Conservation (phyloP, 2,329 filamentous ascomycete species). For the Diaporthe nobilis region DNA sequence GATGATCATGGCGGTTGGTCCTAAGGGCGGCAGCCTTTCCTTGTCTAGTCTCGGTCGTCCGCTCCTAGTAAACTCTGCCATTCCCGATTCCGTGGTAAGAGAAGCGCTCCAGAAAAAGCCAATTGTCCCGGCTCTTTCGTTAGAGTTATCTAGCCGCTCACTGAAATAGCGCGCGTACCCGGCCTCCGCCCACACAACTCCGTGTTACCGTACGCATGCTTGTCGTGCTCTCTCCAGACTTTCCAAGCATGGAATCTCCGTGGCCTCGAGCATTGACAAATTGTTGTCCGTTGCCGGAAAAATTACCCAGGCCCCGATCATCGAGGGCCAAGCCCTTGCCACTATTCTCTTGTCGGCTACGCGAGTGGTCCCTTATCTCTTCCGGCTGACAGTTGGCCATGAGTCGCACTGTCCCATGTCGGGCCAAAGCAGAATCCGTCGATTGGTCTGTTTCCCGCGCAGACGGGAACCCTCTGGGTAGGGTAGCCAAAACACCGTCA, state of each 20-base stretch:
- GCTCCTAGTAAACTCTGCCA: constrained; percentile 33
- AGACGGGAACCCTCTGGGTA: neutral
- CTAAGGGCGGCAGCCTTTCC: constrained; percentile 20
- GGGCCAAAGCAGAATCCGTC: constrained; percentile 5
- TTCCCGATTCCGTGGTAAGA: constrained; percentile 38
- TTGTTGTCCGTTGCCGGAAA: constrained; percentile 14
- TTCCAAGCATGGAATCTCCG: constrained; percentile 11
- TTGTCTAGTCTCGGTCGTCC: constrained; percentile 32
- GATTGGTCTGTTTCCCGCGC: constrained; percentile 4
- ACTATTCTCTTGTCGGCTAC: neutral
- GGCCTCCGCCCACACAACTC: neutral
- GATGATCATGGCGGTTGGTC: constrained; percentile 16
- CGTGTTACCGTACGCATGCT: neutral
- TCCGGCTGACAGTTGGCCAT: constrained; percentile 12
- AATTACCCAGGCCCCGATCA: neutral
- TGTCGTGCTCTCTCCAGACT: neutral
- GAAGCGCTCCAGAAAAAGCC: constrained; percentile 34
- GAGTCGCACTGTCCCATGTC: constrained; percentile 19
- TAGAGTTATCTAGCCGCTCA: constrained; percentile 31
- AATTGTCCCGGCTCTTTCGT: constrained; percentile 31
- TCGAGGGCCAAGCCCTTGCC: neutral
- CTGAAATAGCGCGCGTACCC: constrained; percentile 26
- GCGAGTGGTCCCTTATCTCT: constrained; percentile 18
- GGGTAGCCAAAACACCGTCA: neutral
- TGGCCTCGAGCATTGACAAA: constrained; percentile 24